Conservation (phyloP, 495 filamentous ascomycete species). For the Neurospora terricola region DNA sequence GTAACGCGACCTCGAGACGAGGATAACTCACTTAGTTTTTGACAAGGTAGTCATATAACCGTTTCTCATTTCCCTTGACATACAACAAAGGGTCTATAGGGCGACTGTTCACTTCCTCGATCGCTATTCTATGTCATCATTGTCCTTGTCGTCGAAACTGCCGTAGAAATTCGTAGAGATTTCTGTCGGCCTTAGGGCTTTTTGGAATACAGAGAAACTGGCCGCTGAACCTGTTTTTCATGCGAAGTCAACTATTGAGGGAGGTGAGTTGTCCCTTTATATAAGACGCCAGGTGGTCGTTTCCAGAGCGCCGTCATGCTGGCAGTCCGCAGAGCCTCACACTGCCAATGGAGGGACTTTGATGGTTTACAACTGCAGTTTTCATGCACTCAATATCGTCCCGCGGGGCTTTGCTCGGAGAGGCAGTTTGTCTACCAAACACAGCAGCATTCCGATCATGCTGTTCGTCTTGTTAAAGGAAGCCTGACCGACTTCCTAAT, state of each 20-base stretch:
- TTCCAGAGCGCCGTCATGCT: background rate
- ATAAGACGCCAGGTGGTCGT: background rate
- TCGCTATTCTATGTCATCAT: too few species aligned
- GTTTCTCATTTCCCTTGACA: too few species aligned
- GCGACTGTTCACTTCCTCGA: too few species aligned
- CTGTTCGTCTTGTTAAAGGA: background rate
- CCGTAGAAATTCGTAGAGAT: too few species aligned
- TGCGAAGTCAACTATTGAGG: background rate
- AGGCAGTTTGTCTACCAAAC: background rate
- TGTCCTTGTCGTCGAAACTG: too few species aligned
- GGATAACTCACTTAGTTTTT: background rate
- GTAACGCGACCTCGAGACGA: background rate
- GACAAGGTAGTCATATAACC: too few species aligned
- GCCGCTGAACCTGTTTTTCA: background rate
- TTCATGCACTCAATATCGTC: background rate
- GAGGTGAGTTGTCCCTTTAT: background rate
- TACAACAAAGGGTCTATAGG: too few species aligned
- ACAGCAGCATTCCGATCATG: background rate
- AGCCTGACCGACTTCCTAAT: background rate
- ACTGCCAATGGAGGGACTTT: background rate
- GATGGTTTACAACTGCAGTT: background rate
- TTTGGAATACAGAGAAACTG: too few species aligned
- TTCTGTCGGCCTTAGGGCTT: too few species aligned
- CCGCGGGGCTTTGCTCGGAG: background rate
- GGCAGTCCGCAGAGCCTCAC: background rate